Conservation (phyloP, 2,329 filamentous ascomycete species). For the Geoglossum cookeanum region DNA sequence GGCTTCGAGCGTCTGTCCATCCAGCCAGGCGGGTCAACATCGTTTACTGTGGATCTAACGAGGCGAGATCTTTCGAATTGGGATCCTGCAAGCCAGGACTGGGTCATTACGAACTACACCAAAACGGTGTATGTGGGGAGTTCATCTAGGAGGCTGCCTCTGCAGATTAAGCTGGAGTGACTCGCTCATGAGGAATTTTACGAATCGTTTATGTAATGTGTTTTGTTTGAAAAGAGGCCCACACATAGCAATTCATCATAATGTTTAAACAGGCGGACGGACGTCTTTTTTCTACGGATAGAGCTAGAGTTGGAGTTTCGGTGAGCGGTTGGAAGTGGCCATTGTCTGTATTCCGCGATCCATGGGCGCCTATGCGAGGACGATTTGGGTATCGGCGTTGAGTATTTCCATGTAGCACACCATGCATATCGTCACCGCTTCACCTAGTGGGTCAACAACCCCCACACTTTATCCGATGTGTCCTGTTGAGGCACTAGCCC, state of each 20-base stretch:
- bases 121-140: slow-evolving; percentile 42
- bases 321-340: too few species aligned
- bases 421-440: too few species aligned
- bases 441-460: too few species aligned
- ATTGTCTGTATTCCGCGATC: too few species aligned
- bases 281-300: too few species aligned
- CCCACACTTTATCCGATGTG: too few species aligned
- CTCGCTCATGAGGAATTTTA: neutral
- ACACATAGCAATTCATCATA: neutral
- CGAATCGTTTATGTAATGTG: neutral
- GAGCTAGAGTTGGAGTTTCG: too few species aligned
- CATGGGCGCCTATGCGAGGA: too few species aligned
- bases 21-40: slow-evolving; percentile 43
- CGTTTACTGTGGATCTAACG: slow-evolving; percentile 50
- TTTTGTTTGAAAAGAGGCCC: neutral
- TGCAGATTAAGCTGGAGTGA: slow-evolving; percentile 13
- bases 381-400: too few species aligned
- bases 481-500: too few species aligned
- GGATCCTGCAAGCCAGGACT: slow-evolving; percentile 65
- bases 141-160: slow-evolving; percentile 36
- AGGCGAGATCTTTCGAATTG: slow-evolving; percentile 76
- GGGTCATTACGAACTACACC: slow-evolving; percentile 42
- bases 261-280: neutral
- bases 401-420: too few species aligned
- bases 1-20: slow-evolving; percentile 66